Evolutionary conservation across 805 yeast species (phyloP).

Genomic region (Pichia californica): DNA sequence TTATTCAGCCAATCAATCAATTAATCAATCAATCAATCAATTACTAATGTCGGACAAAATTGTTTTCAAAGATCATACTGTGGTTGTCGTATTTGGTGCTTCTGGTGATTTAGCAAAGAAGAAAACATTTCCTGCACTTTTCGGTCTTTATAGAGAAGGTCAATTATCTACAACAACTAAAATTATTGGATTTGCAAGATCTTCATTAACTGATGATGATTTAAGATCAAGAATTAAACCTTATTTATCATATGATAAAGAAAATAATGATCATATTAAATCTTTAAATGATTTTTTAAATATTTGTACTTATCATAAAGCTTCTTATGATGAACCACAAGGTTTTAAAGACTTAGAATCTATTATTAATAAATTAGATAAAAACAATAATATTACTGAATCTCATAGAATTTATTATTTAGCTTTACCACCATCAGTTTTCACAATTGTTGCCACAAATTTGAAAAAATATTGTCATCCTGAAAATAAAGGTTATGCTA

Average conservation of each 20-base stretch:
- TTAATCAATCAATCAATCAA: not conserved
- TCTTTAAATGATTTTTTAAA: slow-evolving; percentile 54
- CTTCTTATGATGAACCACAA: slow-evolving; percentile 73
- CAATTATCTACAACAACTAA: slow-evolving; percentile 61
- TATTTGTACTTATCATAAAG: slow-evolving; percentile 62
- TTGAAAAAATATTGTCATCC: slow-evolving; percentile 66
- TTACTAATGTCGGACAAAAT: slow-evolving; percentile 12
- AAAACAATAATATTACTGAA: slow-evolving; percentile 33
- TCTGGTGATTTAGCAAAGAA: slow-evolving; percentile 93
- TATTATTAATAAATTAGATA: slow-evolving; percentile 55
- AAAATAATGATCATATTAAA: slow-evolving; percentile 27
- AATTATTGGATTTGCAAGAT: slow-evolving; percentile 90
- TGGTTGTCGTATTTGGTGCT: slow-evolving; percentile 85
- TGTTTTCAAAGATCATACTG: slow-evolving; percentile 57
- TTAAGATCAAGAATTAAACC: slow-evolving; percentile 61
- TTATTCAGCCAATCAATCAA: too few species aligned
- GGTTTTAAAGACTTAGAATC: slow-evolving; percentile 59
- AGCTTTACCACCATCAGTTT: slow-evolving; percentile 93
- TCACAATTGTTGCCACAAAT: slow-evolving; percentile 68
- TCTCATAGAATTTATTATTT: slow-evolving; percentile 84
- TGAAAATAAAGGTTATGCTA: slow-evolving; percentile 54
- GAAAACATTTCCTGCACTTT: slow-evolving; percentile 86
- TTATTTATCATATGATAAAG: slow-evolving; percentile 41
- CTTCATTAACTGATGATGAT: slow-evolving; percentile 61
- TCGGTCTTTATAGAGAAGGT: slow-evolving; percentile 73